phyloP scores from a whole-genome alignment of 2,329 filamentous ascomycete genomes.

The Aspergillus persii region DNA sequence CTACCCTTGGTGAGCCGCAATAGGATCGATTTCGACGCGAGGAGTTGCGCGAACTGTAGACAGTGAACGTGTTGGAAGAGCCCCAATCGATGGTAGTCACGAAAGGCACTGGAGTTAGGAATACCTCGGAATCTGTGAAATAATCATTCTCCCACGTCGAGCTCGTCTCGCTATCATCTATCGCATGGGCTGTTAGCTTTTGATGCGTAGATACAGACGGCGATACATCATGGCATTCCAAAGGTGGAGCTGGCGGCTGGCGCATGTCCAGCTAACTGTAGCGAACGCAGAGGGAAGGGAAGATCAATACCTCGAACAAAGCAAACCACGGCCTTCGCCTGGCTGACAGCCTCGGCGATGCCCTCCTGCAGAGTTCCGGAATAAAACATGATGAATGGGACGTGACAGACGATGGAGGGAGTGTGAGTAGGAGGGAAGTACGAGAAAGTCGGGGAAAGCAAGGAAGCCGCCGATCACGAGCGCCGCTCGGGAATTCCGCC shows the following conservation, averaged over 20 bases:
- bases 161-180: constrained; percentile 70
- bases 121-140: constrained; percentile 53
- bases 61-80: neutral
- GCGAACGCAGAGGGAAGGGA: neutral
- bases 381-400: constrained; percentile 66
- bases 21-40: constrained; percentile 64
- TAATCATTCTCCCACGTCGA: constrained; percentile 70
- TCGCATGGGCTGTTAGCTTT: constrained; percentile 10
- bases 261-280: neutral
- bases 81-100: neutral
- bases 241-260: constrained; percentile 1
- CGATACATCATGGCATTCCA: neutral
- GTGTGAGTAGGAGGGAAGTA: neutral
- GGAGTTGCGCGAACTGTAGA: constrained; percentile 53
- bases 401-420: neutral
- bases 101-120: neutral
- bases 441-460: constrained; percentile 16
- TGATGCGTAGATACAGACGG: neutral
- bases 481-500: constrained; percentile 17
- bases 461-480: constrained; percentile 21
- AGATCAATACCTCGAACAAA: constrained; percentile 70
- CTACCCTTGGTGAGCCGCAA: constrained; percentile 71
- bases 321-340: constrained; percentile 77
- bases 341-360: constrained; percentile 70
- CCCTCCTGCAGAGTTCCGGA: constrained; percentile 75